Conservation (phyloP, 1,139 yeast genomes). For the Petasospora fabianii region DNA sequence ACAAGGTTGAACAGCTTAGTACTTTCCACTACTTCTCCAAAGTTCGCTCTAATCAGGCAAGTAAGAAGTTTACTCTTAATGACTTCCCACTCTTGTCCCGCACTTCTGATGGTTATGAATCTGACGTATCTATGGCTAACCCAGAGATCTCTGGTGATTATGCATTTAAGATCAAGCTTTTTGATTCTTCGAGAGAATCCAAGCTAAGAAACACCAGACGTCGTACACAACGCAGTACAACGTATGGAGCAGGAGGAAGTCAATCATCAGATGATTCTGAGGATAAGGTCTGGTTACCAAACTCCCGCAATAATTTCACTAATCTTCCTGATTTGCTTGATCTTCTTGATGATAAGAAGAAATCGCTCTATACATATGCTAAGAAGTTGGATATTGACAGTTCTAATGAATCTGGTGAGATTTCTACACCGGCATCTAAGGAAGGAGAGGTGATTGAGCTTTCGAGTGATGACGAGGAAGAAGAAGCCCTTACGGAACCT, state of each 20-base stretch:
- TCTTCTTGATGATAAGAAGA: slow-evolving; percentile 26
- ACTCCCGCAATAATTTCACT: slow-evolving; percentile 32
- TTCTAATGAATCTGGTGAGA: slow-evolving; percentile 10
- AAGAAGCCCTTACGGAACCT: not conserved
- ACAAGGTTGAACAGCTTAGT: slow-evolving; percentile 38
- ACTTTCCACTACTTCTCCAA: slow-evolving; percentile 30
- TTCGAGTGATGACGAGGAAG: slow-evolving; percentile 4
- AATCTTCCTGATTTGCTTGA: slow-evolving; percentile 33
- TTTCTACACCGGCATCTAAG: slow-evolving; percentile 1
- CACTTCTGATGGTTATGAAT: slow-evolving; percentile 36
- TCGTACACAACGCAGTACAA: slow-evolving; percentile 7
- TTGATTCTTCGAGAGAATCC: slow-evolving; percentile 28
- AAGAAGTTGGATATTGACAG: slow-evolving; percentile 15
- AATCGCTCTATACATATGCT: slow-evolving; percentile 29
- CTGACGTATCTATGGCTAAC: slow-evolving; percentile 50
- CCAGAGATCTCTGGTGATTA: slow-evolving; percentile 48
- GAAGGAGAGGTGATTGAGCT: slow-evolving; percentile 5
- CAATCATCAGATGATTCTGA: slow-evolving; percentile 21
- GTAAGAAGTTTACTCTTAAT: slow-evolving; percentile 5
- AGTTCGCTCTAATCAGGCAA: slow-evolving; percentile 17
- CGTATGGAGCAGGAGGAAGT: not conserved
- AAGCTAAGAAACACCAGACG: slow-evolving; percentile 8
- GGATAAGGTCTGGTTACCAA: slow-evolving; percentile 41
- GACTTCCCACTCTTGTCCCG: slow-evolving; percentile 25
- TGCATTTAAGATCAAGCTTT: slow-evolving; percentile 47